A percentile compares a stretch with the other conserved stretches of the same genome.
Evolutionary conservation across 306 rosid species (phyloP).

Genomic region (Trifolium subterraneum): DNA sequence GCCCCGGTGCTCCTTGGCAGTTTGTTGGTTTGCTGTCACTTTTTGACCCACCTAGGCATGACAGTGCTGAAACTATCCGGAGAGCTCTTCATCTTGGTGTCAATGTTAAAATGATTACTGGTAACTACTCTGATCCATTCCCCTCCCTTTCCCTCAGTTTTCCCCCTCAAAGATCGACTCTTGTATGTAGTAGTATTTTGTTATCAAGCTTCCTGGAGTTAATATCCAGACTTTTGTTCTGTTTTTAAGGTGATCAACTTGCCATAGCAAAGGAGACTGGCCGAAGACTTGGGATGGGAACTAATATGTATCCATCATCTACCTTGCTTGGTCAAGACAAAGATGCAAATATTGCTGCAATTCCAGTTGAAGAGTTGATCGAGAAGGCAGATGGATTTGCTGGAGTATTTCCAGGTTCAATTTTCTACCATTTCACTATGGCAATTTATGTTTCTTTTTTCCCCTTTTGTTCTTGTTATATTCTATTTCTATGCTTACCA

Average conservation of each 20-base stretch:
- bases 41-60: constrained; percentile 97
- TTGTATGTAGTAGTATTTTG: background rate
- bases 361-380: constrained; percentile 92
- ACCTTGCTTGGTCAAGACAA: constrained; percentile 93
- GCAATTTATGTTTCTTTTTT: background rate
- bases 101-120: constrained; percentile 99
- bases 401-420: constrained; percentile 95
- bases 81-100: constrained; percentile 97
- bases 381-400: constrained; percentile 99
- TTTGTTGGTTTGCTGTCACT: constrained; percentile 91
- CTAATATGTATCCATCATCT: constrained; percentile 97
- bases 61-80: constrained; percentile 97
- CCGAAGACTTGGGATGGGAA: constrained; percentile 98
- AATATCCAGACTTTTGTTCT: constrained; percentile 34
- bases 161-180: background rate
- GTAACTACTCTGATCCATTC: constrained; percentile 47
- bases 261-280: constrained; percentile 99
- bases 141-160: background rate
- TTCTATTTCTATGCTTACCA: constrained; percentile 16
- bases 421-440: background rate
- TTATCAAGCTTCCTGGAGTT: constrained; percentile 21
- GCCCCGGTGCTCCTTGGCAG: constrained; percentile 86
- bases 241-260: constrained; percentile 84
- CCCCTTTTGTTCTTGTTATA: background rate
- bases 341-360: constrained; percentile 80